Percentiles rank a stretch among this genome's conserved stretches.
Evolutionary conservation across 306 rosid genomes (phyloP).

Genomic region (Vigna hirtella): DNA sequence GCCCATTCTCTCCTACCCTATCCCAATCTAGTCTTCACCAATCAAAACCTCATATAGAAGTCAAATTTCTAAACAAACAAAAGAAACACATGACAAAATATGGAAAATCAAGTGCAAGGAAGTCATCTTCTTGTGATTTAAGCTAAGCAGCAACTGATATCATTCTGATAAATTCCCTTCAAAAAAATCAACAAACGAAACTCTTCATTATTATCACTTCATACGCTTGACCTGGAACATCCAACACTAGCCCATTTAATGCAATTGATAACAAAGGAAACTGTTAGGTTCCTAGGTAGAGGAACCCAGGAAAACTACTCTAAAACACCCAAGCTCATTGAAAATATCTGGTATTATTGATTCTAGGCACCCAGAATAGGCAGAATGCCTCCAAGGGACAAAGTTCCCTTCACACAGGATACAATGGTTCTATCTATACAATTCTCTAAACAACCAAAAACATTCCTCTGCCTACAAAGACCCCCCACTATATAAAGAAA

Average conservation of each 20-base stretch:
- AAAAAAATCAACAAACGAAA: background rate
- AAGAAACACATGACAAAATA: background rate
- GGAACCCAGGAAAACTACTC: no score
- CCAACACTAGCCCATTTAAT: conserved; percentile 3
- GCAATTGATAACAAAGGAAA: background rate
- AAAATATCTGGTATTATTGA: no score
- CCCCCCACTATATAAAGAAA: no score
- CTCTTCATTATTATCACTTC: background rate
- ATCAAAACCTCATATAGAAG: background rate
- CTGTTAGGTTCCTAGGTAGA: no score
- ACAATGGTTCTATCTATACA: no score
- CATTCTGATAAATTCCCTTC: conserved; percentile 7
- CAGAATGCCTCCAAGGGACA: no score
- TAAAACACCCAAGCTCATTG: no score
- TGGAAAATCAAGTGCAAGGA: background rate
- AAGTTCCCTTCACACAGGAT: no score
- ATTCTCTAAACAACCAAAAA: no score
- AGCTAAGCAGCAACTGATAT: conserved; percentile 12
- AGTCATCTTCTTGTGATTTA: background rate
- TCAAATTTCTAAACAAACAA: conserved; percentile 3
- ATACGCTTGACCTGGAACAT: conserved; percentile 6
- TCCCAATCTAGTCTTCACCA: background rate
- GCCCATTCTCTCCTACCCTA: background rate
- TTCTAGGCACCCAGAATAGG: no score
- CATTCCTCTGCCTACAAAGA: no score